Evolutionary conservation across 176 grass and related monocot species (phyloP).

Genomic region (Lolium rigidum): DNA sequence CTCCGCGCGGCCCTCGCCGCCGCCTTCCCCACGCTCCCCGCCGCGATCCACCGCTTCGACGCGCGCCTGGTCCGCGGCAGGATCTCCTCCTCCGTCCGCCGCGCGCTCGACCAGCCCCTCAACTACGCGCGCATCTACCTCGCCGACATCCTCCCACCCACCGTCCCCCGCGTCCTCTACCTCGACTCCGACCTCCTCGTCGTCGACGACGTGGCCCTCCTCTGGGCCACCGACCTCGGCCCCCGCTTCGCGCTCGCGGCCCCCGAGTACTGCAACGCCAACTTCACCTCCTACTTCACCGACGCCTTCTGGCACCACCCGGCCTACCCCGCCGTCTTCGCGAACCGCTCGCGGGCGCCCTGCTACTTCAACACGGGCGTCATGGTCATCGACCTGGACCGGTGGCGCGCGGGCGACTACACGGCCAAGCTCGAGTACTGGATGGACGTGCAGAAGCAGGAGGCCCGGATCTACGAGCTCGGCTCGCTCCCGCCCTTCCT

Average conservation of each 20-base stretch:
- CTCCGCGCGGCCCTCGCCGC: conserved; percentile 68
- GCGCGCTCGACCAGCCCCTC: conserved; percentile 96
- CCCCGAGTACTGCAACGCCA: conserved; percentile 98
- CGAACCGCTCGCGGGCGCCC: conserved; percentile 53
- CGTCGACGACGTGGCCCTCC: conserved; percentile 88
- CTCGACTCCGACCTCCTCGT: conserved; percentile 92
- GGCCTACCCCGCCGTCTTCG: conserved; percentile 61
- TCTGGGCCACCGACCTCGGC: conserved; percentile 88
- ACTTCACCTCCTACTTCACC: conserved; percentile 98
- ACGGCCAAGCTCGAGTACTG: conserved; percentile 87
- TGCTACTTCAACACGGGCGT: conserved; percentile 99
- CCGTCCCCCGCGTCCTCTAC: conserved; percentile 86
- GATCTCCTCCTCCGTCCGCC: conserved; percentile 94
- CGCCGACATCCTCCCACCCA: conserved; percentile 72
- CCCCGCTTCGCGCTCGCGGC: conserved; percentile 71
- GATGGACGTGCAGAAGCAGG: conserved; percentile 98
- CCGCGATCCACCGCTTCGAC: conserved; percentile 85
- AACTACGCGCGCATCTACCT: conserved; percentile 99
- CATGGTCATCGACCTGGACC: conserved; percentile 92
- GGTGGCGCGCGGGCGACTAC: conserved; percentile 76
- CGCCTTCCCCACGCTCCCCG: conserved; percentile 85
- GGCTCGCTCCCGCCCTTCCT: conserved; percentile 92
- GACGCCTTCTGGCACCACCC: conserved; percentile 76
- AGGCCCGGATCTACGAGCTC: conserved; percentile 92
- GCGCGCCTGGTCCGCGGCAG: conserved; percentile 77